Evolutionary conservation across 768 basidiomycete species (phyloP).

Genomic region (Saitozyma podzolica): DNA sequence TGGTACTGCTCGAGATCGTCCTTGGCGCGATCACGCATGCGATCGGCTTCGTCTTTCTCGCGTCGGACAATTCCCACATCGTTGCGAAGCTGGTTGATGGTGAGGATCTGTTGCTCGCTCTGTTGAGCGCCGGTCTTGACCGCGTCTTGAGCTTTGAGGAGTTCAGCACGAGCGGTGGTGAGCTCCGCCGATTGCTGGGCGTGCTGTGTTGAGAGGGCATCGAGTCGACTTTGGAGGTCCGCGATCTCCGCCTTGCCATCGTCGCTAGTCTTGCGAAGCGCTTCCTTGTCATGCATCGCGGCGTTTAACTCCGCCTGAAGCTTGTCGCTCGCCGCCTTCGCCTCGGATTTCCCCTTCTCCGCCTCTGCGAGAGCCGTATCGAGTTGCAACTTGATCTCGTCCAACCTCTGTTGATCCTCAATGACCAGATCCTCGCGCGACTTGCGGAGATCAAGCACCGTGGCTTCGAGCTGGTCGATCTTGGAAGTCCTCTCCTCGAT

Average conservation of each 20-base stretch:
- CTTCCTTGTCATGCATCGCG: background rate
- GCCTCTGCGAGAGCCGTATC: background rate
- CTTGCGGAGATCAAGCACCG: constrained; percentile 34
- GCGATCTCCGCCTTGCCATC: too few relatives aligned
- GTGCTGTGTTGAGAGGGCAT: too few relatives aligned
- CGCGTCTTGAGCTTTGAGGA: background rate
- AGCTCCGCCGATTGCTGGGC: background rate
- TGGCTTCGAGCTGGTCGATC: constrained; percentile 35
- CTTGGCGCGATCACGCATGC: background rate
- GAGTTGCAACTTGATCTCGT: constrained; percentile 7
- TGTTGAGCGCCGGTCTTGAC: background rate
- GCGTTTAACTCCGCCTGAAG: background rate
- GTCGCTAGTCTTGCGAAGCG: background rate
- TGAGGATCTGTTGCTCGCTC: constrained; percentile 1
- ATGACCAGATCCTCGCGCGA: constrained; percentile 40
- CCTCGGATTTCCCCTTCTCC: background rate
- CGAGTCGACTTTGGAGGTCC: too few relatives aligned
- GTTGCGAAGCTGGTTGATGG: background rate
- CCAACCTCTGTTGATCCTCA: constrained; percentile 28
- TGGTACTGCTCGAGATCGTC: constrained; percentile 9
- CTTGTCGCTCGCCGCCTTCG: background rate
- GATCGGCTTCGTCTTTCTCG: constrained; percentile 1
- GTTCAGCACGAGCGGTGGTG: background rate
- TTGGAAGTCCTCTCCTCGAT: constrained; percentile 25
- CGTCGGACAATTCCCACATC: background rate